Percentiles rank a stretch among this genome's conserved stretches.
Conservation (phyloP, 805 yeast species). For the Metschnikowia dekortorum region DNA sequence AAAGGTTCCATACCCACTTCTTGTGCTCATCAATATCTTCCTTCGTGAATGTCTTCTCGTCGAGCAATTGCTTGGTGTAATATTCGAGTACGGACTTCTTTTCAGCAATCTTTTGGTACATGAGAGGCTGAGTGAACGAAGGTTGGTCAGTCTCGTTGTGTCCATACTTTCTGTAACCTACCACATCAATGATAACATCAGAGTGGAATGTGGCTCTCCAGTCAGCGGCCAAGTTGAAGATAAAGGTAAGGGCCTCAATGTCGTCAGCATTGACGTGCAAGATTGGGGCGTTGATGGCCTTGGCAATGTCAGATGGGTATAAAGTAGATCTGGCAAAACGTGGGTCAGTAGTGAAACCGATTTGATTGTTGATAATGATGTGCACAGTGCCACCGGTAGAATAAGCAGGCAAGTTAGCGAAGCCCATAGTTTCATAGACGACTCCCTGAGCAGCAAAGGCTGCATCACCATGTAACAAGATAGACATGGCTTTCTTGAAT, state of each 20-base stretch:
- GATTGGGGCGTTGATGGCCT: conserved; percentile 94
- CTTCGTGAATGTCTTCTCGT: conserved; percentile 84
- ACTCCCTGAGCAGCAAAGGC: conserved; percentile 99
- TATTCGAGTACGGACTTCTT: conserved; percentile 86
- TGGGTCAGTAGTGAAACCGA: conserved; percentile 99
- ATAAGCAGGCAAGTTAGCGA: conserved; percentile 87
- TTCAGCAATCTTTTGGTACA: conserved; percentile 88
- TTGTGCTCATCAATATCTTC: conserved; percentile 94
- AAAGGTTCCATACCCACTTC: conserved; percentile 94
- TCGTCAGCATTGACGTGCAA: conserved; percentile 99
- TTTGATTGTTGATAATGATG: conserved; percentile 94
- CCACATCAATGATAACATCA: conserved; percentile 93
- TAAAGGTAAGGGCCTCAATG: conserved; percentile 85
- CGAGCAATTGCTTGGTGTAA: conserved; percentile 72
- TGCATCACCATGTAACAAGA: conserved; percentile 97
- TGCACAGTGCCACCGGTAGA: conserved; percentile 98
- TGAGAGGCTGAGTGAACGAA: conserved; percentile 94
- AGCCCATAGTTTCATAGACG: conserved; percentile 97
- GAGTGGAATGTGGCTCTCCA: conserved; percentile 97
- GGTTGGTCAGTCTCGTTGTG: conserved; percentile 99
- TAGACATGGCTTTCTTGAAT: conserved; percentile 83
- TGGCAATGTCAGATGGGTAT: conserved; percentile 96
- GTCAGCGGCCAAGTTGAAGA: conserved; percentile 95
- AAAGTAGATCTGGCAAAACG: conserved; percentile 96
- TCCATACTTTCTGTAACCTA: conserved; percentile 98